Base-by-base conservation (phyloP, 169 alveolate species). In the Eimeria maxima region DNA sequence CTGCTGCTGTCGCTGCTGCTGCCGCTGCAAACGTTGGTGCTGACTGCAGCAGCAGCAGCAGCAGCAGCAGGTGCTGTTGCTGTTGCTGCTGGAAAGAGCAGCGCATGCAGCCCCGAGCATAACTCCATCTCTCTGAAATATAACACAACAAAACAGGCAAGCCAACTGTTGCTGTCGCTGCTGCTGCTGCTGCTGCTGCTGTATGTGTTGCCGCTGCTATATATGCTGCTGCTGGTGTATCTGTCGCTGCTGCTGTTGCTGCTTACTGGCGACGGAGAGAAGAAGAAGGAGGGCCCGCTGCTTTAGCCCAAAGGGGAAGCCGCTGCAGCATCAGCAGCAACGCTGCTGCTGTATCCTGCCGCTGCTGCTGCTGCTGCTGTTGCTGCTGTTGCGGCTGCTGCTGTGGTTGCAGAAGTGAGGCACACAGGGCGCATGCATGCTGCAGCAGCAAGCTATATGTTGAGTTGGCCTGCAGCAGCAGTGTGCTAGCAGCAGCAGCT, bases 401-500 rank as follows among this genome's bases (percentile, higher is more conserved):
- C 60, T 0, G 60, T 2, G 60, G 33, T 3, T 18, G 65, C 65
- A 45, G 65, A 78, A 38, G 65, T 57, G 38, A 33, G 38, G 38
- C 1, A 33, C 38, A 33, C 0, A 33, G 38, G 1, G 38, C 38
- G 38, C 38, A 33, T 33, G 38, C 38, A 33, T 33, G 38, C 38
- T 33, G 38, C 38, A 33, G 38, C 38, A 33, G 38, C 38, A 33
- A 33, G 38, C 38, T 33, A 33, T 33, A 33, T 33, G 38, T 33
- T 33, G 38, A 33, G 1, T 33, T 33, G 38, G 38, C 38, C 38
- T 33, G 38, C 38, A 47, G 89, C 65, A 47, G 65, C 89, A 44
- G 89, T 69, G 38, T n/a, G 89, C 89, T 53, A 65, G 89, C 60
- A n/a, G 89, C 47, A n/a, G 65, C 89, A 42, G 89, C 89, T 47